These are phyloP conservation scores for Bremia lactucae DNA, from an alignment of 352 stramenopile genomes.

Conservation along the genomic window DNA sequence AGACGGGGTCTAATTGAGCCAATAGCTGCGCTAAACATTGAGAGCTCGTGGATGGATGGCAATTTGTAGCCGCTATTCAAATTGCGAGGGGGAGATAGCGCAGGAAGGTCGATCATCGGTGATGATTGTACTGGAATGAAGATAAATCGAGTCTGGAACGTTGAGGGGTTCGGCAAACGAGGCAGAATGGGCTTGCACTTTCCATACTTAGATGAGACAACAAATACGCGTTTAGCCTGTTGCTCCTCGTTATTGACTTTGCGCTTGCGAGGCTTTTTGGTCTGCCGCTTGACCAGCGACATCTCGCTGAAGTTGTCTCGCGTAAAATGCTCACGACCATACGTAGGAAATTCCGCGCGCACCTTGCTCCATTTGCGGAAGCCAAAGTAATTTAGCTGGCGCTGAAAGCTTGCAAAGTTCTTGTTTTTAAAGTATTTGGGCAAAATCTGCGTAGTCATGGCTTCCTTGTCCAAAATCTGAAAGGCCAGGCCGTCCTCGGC, in stretches of 20 bases:
- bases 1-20: conserved; percentile 28
- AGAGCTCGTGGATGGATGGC: conserved; percentile 43
- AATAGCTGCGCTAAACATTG: conserved; percentile 18
- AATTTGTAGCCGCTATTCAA: conserved; percentile 35
- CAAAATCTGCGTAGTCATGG: conserved; percentile 83
- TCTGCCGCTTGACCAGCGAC: conserved; percentile 79
- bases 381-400: conserved; percentile 93
- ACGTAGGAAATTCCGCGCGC: conserved; percentile 59
- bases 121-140: conserved; percentile 17
- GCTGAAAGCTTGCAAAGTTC: conserved; percentile 92
- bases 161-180: conserved; percentile 5
- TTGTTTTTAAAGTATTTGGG: conserved; percentile 94
- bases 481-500: conserved; percentile 65
- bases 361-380: conserved; percentile 88
- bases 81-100: conserved; percentile 35
- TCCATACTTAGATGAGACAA: conserved; percentile 11
- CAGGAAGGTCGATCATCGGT: conserved; percentile 18
- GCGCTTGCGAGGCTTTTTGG: conserved; percentile 76
- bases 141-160: conserved; percentile 7
- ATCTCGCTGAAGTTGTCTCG: conserved; percentile 80
- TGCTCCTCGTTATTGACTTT: conserved; percentile 30
- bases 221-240: conserved; percentile 24
- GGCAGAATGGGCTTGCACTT: conserved; percentile 67
- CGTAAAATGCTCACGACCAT: conserved; percentile 73
- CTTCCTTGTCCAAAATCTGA: conserved; percentile 77